phyloP scores from a whole-genome alignment of 1,284 basidiomycete genomes.

The Neonothopanus nambi region DNA sequence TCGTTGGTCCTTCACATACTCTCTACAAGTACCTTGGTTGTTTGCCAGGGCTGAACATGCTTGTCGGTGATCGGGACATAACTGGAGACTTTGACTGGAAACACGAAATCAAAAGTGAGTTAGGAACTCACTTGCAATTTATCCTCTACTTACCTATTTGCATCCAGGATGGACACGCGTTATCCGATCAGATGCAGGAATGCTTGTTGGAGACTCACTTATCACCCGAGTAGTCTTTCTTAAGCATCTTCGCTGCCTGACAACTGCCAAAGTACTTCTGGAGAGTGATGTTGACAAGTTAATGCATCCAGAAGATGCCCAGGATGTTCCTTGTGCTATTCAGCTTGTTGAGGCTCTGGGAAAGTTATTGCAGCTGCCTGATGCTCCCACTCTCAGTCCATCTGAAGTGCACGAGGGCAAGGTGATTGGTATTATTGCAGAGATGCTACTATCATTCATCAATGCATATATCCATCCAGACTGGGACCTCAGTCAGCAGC shows the following conservation, averaged over 20 bases:
- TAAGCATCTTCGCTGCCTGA: too few relatives aligned
- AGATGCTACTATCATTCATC: neutral
- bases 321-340: conserved; percentile 22
- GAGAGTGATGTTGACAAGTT: too few relatives aligned
- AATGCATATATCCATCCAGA: conserved; percentile 7
- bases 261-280: conserved; percentile 13
- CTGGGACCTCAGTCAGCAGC: conserved; percentile 10
- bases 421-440: neutral
- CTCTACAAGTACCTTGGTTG: conserved; percentile 11
- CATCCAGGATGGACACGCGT: conserved; percentile 17
- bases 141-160: neutral
- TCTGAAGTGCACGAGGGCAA: neutral
- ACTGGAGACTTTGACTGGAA: conserved; percentile 21
- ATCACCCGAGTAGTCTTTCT: too few relatives aligned
- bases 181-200: conserved; percentile 12
- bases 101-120: conserved; percentile 20
- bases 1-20: neutral
- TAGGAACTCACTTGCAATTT: neutral
- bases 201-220: conserved; percentile 13
- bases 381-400: neutral
- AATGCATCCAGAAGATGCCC: conserved; percentile 19
- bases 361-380: conserved; percentile 13
- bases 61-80: conserved; percentile 6
- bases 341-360: conserved; percentile 15
- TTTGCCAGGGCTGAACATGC: conserved; percentile 18